Evolutionary conservation across 441 rosid species (phyloP), one percentile per base, ranked within the genome.

Genomic region (Biscutella auriculata): DNA sequence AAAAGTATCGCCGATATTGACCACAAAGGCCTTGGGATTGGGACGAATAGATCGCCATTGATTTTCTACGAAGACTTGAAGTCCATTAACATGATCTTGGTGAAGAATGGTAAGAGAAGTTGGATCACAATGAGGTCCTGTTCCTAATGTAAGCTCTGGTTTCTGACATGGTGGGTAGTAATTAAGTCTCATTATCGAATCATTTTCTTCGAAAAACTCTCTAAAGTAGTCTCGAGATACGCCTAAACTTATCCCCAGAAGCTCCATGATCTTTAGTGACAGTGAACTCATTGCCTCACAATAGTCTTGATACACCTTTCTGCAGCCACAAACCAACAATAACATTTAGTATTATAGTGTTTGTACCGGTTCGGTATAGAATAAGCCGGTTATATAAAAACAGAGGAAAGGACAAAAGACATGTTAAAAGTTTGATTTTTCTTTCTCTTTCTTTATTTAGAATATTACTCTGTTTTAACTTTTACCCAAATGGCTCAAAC

Each of bases 91-190:
- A 66, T 76, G 82, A 65, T 83, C 99, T 63, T 93, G 99, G 70
- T 93, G 99, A 41, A 93, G 96, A 49, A 93, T 93, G 53, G 99
- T 93, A 63, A 93, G 73, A 51, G 99, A 93, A 10, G 99, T 89
- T 23, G 99, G 99, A 71, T 93, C 99, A 35, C 96, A 89, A 66
- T 93, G 98, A 73, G 98, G 98, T 5, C 98, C 98, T 6, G 98
- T 93, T 62, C 99, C 99, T 30, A 93, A 65, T 19, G 96, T 83
- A 36, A 79, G 87, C 49, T 93, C 99, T 27, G 97, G 97, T 69
- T 87, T 93, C 63, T 81, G 88, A 75, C 99, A 93, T 16, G 88
- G 88, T 1, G 99, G 99, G 63, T 93, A 93, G 73, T 87, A 87
- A 65, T 93, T 93, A 0, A 93, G 77, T 73, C 99, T 84, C 99